phyloP scores from a whole-genome alignment of 139 green algal species.

The Chlorella sp. region DNA sequence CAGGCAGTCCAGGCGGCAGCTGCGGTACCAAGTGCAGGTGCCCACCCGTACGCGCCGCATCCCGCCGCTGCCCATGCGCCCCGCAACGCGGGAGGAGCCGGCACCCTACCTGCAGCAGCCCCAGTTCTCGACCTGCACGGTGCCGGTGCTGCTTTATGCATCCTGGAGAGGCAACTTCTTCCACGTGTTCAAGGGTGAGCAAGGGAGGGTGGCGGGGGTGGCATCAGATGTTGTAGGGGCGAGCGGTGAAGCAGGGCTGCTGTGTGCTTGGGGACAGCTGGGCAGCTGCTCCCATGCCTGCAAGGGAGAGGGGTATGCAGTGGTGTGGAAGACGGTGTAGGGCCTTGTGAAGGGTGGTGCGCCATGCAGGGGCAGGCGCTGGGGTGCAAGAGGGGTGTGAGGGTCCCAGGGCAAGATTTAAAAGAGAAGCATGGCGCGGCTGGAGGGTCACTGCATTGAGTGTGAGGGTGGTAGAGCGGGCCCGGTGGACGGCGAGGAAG shows the following conservation, averaged over 20 bases:
- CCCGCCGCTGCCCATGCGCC: conserved; percentile 13
- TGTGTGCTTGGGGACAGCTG: background rate
- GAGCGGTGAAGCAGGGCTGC: too few species aligned
- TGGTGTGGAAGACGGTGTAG: too few species aligned
- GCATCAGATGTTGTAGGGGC: background rate
- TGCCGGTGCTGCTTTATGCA: conserved; percentile 10
- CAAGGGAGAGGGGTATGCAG: too few species aligned
- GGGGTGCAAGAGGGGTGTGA: too few species aligned
- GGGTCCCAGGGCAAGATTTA: too few species aligned
- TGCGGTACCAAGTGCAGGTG: background rate
- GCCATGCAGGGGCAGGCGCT: too few species aligned
- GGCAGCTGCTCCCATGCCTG: background rate
- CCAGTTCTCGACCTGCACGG: background rate
- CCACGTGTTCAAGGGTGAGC: conserved; percentile 25
- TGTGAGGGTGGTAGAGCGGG: too few species aligned
- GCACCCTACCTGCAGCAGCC: conserved; percentile 2
- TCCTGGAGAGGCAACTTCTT: conserved; percentile 30
- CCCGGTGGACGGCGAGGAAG: too few species aligned
- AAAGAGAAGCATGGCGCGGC: too few species aligned
- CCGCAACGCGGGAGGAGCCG: conserved; percentile 1
- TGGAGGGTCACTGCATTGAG: too few species aligned
- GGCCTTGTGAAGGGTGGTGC: too few species aligned
- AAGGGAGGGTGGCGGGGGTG: background rate
- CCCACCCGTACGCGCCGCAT: conserved; percentile 9
- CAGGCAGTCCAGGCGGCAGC: background rate